Percentiles rank a stretch among this genome's conserved stretches.
phyloP scores from a whole-genome alignment of 345 rosid genomes.

The Cochlearia excelsa region DNA sequence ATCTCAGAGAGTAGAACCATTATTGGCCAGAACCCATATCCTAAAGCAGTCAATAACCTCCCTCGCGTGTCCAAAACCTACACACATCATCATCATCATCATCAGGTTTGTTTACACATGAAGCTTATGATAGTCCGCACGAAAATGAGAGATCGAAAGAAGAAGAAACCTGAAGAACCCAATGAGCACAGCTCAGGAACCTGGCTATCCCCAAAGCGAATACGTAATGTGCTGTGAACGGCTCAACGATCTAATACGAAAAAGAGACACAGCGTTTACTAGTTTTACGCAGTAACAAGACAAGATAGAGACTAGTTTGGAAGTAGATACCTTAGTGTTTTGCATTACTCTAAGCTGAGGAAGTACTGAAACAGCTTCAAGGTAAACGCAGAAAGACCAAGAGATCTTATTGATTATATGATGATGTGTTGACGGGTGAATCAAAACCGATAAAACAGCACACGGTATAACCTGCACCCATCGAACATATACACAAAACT shows the following conservation, averaged over 20 bases:
- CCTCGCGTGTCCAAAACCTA: constrained; percentile 90
- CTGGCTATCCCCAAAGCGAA: constrained; percentile 88
- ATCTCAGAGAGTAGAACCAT: constrained; percentile 84
- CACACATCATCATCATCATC: not conserved
- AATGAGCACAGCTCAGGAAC: constrained; percentile 90
- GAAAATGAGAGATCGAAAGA: not conserved
- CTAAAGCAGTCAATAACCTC: constrained; percentile 67
- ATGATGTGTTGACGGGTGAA: constrained; percentile 83
- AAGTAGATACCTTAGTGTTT: constrained; percentile 67
- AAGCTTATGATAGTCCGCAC: not conserved
- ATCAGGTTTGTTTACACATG: not conserved
- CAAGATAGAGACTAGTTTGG: not conserved
- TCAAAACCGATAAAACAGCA: constrained; percentile 49
- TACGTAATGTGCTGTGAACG: constrained; percentile 92
- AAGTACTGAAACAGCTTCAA: constrained; percentile 85
- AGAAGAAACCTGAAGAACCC: constrained; percentile 79
- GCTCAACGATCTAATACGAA: constrained; percentile 69
- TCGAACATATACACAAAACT: not conserved
- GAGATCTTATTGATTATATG: constrained; percentile 56
- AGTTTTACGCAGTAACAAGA: not conserved
- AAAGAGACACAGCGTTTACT: constrained; percentile 3
- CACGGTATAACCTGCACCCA: constrained; percentile 67
- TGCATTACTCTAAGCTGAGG: constrained; percentile 93
- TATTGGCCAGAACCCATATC: constrained; percentile 84
- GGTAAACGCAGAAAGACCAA: constrained; percentile 92